Evolutionary conservation across 768 basidiomycete species (phyloP).

Genomic region (Hortiboletus campestris): DNA sequence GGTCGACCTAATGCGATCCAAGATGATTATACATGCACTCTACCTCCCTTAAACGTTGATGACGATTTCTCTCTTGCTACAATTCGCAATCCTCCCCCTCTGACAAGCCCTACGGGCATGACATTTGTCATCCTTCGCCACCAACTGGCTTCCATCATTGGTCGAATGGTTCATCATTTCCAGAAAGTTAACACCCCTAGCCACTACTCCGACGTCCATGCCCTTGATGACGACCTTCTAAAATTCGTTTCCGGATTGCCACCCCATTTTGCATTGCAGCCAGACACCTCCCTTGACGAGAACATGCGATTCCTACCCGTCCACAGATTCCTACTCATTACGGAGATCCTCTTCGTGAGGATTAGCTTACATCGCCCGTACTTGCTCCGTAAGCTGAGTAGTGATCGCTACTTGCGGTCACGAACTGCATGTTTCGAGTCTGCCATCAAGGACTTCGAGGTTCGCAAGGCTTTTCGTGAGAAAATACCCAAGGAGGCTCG

Average conservation of each 20-base stretch:
- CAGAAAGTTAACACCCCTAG: slow-evolving; percentile 77
- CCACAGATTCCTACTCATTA: slow-evolving; percentile 86
- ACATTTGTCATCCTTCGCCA: slow-evolving; percentile 89
- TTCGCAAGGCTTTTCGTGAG: slow-evolving; percentile 68
- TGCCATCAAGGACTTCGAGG: slow-evolving; percentile 81
- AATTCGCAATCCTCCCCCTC: slow-evolving; percentile 51
- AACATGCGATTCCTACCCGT: slow-evolving; percentile 64
- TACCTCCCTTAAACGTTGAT: slow-evolving; percentile 69
- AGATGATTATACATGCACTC: slow-evolving; percentile 84
- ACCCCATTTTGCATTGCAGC: slow-evolving; percentile 71
- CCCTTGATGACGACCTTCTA: slow-evolving; percentile 80
- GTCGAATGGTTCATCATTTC: slow-evolving; percentile 90
- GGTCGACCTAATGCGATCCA: slow-evolving; percentile 89
- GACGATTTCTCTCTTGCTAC: slow-evolving; percentile 49
- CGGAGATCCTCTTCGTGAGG: slow-evolving; percentile 85
- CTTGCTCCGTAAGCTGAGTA: slow-evolving; percentile 68
- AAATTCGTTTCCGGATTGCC: slow-evolving; percentile 76
- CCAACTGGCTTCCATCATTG: slow-evolving; percentile 79
- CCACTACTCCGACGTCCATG: slow-evolving; percentile 80
- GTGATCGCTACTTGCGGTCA: slow-evolving; percentile 79
- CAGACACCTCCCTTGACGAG: slow-evolving; percentile 77
- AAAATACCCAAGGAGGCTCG: slow-evolving; percentile 59
- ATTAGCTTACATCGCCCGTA: slow-evolving; percentile 87
- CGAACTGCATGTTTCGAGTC: slow-evolving; percentile 88
- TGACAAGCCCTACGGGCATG: slow-evolving; percentile 75